Evolutionary conservation across 805 yeast species (phyloP).

Genomic region (Starmera caribaea): DNA sequence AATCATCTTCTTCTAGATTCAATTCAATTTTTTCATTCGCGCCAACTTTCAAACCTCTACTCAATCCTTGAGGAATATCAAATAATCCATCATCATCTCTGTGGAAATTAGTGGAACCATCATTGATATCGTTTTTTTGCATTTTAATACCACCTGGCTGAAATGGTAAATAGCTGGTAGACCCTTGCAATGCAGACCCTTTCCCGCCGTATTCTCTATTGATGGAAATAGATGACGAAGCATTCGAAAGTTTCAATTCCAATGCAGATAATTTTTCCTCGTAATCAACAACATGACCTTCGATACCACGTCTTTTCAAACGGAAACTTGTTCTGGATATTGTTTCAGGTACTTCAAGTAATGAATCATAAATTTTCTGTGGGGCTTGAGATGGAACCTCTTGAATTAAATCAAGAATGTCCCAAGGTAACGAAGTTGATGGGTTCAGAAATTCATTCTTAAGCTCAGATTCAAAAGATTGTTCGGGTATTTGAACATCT

Average conservation of each 20-base stretch:
- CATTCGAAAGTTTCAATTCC: slow-evolving; percentile 36
- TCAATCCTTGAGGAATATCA: slow-evolving; percentile 75
- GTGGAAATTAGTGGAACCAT: slow-evolving; percentile 37
- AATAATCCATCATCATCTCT: slow-evolving; percentile 68
- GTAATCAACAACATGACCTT: slow-evolving; percentile 55
- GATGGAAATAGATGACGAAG: slow-evolving; percentile 65
- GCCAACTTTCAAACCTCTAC: slow-evolving; percentile 47
- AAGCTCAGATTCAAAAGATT: slow-evolving; percentile 11
- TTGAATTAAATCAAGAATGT: slow-evolving; percentile 61
- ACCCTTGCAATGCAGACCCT: slow-evolving; percentile 56
- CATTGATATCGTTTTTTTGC: slow-evolving; percentile 18
- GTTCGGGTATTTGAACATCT: too few species aligned
- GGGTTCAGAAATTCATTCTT: slow-evolving; percentile 49
- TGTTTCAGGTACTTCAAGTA: slow-evolving; percentile 50
- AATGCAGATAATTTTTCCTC: slow-evolving; percentile 50
- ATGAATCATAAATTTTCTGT: slow-evolving; percentile 16
- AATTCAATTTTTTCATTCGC: slow-evolving; percentile 18
- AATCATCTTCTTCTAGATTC: slow-evolving; percentile 1
- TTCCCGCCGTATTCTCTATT: slow-evolving; percentile 57
- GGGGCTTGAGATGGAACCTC: slow-evolving; percentile 31
- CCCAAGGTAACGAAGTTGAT: slow-evolving; percentile 53
- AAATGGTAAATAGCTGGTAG: slow-evolving; percentile 73
- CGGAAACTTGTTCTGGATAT: slow-evolving; percentile 55
- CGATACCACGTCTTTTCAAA: slow-evolving; percentile 66
- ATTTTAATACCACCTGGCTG: slow-evolving; percentile 79